Evolutionary conservation across 257 asterid genomes (phyloP).

Genomic region (Echites panduratus): DNA sequence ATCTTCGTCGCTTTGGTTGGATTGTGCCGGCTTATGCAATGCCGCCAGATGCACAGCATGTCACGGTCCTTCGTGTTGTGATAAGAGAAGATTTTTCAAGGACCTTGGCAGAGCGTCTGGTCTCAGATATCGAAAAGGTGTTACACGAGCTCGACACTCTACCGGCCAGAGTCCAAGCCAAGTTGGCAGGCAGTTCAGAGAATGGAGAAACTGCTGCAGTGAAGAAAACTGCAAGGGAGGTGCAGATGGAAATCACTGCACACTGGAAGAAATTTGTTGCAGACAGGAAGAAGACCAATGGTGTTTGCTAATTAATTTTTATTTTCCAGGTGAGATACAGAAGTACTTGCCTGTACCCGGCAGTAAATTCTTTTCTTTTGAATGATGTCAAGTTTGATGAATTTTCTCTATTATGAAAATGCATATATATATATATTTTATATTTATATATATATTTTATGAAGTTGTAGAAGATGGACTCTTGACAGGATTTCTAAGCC

Average conservation of each 20-base stretch:
- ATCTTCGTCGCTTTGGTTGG: slow-evolving; percentile 77
- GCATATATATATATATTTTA: background rate
- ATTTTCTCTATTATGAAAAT: background rate
- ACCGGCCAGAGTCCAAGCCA: slow-evolving; percentile 53
- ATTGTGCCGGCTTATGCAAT: slow-evolving; percentile 88
- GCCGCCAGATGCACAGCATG: slow-evolving; percentile 81
- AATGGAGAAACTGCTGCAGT: slow-evolving; percentile 17
- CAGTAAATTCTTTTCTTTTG: background rate
- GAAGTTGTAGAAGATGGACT: background rate
- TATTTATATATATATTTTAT: no score
- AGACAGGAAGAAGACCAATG: slow-evolving; percentile 60
- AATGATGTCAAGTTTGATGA: background rate
- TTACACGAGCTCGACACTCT: slow-evolving; percentile 69
- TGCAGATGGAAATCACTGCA: slow-evolving; percentile 57
- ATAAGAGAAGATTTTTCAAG: slow-evolving; percentile 79
- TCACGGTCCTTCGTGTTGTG: slow-evolving; percentile 74
- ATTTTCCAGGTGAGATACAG: background rate
- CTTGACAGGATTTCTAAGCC: background rate
- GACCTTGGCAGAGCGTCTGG: slow-evolving; percentile 82
- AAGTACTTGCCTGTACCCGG: background rate
- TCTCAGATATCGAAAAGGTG: slow-evolving; percentile 51
- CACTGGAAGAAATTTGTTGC: slow-evolving; percentile 85
- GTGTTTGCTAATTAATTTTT: slow-evolving; percentile 65
- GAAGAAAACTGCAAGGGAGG: slow-evolving; percentile 52
- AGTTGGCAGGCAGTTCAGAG: slow-evolving; percentile 23